Evolutionary conservation across 1,284 basidiomycete genomes (phyloP).

Genomic region (Boletus semigastroideus): DNA sequence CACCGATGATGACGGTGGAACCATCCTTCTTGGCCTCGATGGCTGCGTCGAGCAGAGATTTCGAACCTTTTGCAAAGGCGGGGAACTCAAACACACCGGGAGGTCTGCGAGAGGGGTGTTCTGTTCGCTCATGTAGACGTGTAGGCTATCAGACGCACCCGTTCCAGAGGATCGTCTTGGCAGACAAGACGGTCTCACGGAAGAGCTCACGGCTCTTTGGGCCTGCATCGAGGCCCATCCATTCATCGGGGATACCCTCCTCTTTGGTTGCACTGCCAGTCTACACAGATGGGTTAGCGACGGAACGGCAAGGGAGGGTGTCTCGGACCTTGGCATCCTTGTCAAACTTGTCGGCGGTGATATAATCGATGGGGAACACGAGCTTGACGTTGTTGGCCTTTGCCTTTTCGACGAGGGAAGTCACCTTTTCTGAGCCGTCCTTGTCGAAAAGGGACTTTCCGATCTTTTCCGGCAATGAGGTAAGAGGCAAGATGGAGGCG

Average conservation of each 20-base stretch:
- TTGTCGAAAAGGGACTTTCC: conserved; percentile 95
- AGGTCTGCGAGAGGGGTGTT: conserved; percentile 52
- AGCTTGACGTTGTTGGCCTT: conserved; percentile 93
- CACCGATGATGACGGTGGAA: conserved; percentile 91
- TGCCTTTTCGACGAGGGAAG: conserved; percentile 86
- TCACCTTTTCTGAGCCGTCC: conserved; percentile 88
- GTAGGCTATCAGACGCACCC: conserved; percentile 49
- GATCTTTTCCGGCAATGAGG: conserved; percentile 52
- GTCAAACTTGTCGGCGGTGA: conserved; percentile 94
- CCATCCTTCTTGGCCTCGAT: conserved; percentile 88
- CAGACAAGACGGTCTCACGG: conserved; percentile 76
- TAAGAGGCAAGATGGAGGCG: neutral
- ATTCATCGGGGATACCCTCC: conserved; percentile 89
- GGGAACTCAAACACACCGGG: conserved; percentile 98
- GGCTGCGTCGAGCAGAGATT: conserved; percentile 82
- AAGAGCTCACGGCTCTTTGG: conserved; percentile 82
- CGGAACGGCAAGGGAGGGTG: neutral
- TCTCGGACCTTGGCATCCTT: conserved; percentile 79
- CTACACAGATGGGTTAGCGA: conserved; percentile 37
- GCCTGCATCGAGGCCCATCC: conserved; percentile 94
- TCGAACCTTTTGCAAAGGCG: conserved; percentile 86
- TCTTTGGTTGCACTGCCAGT: conserved; percentile 76
- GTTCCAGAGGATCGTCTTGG: conserved; percentile 99
- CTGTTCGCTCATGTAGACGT: neutral
- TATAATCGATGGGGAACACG: conserved; percentile 94